Conservation (phyloP, 2,329 filamentous ascomycete species). For the Venturia carpophila region DNA sequence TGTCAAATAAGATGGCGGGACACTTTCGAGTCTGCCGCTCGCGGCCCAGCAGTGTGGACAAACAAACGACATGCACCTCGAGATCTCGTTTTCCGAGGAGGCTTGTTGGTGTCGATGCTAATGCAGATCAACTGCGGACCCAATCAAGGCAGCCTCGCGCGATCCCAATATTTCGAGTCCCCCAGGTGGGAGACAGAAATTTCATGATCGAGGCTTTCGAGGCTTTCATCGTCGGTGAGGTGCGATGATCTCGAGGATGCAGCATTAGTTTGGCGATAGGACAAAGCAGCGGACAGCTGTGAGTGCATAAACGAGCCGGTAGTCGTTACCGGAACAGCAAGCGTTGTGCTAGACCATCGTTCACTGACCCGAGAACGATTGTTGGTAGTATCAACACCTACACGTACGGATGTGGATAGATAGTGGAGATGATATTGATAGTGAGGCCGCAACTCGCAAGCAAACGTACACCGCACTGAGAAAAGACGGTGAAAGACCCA, state of each 20-base stretch:
- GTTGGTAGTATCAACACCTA: neutral
- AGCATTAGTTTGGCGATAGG: neutral
- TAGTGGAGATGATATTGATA: neutral
- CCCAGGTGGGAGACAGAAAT: neutral
- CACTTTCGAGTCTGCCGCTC: neutral
- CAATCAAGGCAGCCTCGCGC: neutral
- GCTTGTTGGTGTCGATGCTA: neutral
- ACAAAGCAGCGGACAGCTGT: neutral
- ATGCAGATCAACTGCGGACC: neutral
- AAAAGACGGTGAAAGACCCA: constrained; percentile 1
- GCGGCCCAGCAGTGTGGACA: neutral
- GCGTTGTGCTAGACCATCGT: neutral
- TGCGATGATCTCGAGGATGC: neutral
- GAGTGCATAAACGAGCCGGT: neutral
- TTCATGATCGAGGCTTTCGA: constrained; percentile 7
- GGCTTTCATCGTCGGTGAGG: neutral
- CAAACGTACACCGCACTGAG: neutral
- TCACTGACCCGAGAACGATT: neutral
- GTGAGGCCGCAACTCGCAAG: neutral
- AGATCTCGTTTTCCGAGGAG: neutral
- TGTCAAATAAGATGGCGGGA: constrained; percentile 1
- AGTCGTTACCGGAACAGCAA: neutral
- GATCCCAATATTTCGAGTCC: neutral
- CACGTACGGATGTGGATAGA: neutral
- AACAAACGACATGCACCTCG: neutral